Conservation (phyloP, 257 asterid species). For the Gentiana macrophylla region DNA sequence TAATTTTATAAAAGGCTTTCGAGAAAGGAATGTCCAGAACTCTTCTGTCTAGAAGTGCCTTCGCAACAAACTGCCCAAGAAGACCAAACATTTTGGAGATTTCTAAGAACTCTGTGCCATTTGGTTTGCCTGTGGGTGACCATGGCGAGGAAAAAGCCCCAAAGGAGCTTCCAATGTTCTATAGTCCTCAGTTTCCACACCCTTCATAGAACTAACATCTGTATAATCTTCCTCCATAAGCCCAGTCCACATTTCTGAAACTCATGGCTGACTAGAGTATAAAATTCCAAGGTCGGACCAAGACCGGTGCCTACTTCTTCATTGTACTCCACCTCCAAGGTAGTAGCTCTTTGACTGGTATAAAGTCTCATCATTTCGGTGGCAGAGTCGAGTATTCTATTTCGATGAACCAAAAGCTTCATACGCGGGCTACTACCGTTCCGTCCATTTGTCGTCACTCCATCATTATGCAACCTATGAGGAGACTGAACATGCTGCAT, state of each 20-base stretch:
- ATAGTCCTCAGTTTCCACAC: slow-evolving; percentile 28
- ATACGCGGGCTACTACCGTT: slow-evolving; percentile 42
- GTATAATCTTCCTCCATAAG: slow-evolving; percentile 78
- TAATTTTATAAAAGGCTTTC: slow-evolving; percentile 70
- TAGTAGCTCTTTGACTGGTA: slow-evolving; percentile 48
- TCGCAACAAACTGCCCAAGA: slow-evolving; percentile 76
- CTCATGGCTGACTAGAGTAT: slow-evolving; percentile 77
- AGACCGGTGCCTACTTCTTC: slow-evolving; percentile 99
- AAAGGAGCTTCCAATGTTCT: slow-evolving; percentile 36
- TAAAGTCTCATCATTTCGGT: slow-evolving; percentile 63
- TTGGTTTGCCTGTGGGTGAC: slow-evolving; percentile 35
- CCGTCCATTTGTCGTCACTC: slow-evolving; percentile 32
- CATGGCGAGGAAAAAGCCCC: slow-evolving; percentile 94
- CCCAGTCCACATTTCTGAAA: slow-evolving; percentile 70
- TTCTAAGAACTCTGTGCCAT: slow-evolving; percentile 34
- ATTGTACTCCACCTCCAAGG: slow-evolving; percentile 74
- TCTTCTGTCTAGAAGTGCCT: slow-evolving; percentile 89
- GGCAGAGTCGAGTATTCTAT: slow-evolving; percentile 72
- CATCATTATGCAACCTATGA: slow-evolving; percentile 24
- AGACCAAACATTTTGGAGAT: slow-evolving; percentile 57
- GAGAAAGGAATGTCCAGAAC: slow-evolving; percentile 88
- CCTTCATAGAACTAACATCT: slow-evolving; percentile 14
- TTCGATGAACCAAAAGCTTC: slow-evolving; percentile 69
- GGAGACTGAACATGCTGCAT: slow-evolving; percentile 32
- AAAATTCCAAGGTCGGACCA: slow-evolving; percentile 93